phyloP scores from a whole-genome alignment of 192 early-diverging fungal genomes.

The Backusella westeae region DNA sequence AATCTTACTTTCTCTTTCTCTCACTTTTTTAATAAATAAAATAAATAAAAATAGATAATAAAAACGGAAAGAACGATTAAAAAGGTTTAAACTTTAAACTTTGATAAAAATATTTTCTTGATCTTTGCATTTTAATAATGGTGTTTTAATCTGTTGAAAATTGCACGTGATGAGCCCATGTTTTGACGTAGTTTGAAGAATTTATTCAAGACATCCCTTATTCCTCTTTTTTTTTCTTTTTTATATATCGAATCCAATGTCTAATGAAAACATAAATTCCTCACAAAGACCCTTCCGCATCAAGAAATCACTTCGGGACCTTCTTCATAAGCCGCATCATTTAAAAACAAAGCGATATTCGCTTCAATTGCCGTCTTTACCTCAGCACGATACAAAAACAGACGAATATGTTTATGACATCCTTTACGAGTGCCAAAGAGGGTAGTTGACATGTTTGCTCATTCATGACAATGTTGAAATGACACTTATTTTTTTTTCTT shows the following conservation, averaged over 20 bases:
- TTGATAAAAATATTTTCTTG: neutral
- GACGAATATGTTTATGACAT: constrained; percentile 39
- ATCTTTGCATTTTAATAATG: neutral
- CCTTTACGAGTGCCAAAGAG: constrained; percentile 44
- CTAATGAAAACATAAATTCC: neutral
- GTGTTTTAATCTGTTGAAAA: neutral
- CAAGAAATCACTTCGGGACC: constrained; percentile 15
- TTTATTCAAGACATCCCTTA: neutral
- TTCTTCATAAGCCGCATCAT: constrained; percentile 2
- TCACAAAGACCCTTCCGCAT: constrained; percentile 7
- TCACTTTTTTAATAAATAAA: neutral
- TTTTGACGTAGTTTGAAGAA: neutral
- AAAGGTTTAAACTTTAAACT: constrained; percentile 9
- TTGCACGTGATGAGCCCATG: neutral
- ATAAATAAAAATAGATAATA: constrained; percentile 14
- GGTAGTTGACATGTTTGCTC: constrained; percentile 19
- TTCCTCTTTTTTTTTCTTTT: neutral
- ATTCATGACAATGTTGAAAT: constrained; percentile 3
- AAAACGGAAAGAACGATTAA: constrained; percentile 10
- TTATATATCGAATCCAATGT: neutral
- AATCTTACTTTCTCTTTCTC: neutral
- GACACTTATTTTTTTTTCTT: neutral
- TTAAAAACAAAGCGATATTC: neutral
- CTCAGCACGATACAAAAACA: constrained; percentile 13
- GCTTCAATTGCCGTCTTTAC: constrained; percentile 18